These are phyloP conservation scores for Blastobotrys persicus DNA, from an alignment of 1,139 yeast genomes.

Conservation along the genomic window DNA sequence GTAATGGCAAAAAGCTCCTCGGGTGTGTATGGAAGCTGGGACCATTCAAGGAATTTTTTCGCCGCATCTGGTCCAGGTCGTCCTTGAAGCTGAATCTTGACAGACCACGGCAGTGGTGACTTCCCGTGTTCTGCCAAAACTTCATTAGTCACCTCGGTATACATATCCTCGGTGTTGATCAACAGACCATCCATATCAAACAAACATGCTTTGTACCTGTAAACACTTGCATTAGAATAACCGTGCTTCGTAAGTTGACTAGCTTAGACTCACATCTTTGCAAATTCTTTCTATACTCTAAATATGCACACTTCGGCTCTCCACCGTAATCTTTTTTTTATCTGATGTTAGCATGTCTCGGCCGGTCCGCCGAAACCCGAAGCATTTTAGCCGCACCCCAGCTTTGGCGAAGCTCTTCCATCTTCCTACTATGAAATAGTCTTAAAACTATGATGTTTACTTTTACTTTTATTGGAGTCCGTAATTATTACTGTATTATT, in stretches of 20 bases:
- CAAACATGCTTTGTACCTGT: constrained; percentile 66
- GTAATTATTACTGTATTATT: too few relatives aligned
- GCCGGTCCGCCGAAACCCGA: background rate
- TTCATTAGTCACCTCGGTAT: constrained; percentile 71
- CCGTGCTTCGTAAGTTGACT: too few relatives aligned
- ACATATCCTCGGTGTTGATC: constrained; percentile 85
- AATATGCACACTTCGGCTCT: too few relatives aligned
- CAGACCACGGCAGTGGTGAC: constrained; percentile 85
- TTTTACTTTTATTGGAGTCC: too few relatives aligned
- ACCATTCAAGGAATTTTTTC: constrained; percentile 61
- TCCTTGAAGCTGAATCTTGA: constrained; percentile 84
- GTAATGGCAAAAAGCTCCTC: constrained; percentile 57
- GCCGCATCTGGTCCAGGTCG: constrained; percentile 74
- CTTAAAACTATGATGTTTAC: too few relatives aligned
- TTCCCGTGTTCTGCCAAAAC: constrained; percentile 65
- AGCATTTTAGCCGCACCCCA: too few relatives aligned
- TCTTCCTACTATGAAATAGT: too few relatives aligned
- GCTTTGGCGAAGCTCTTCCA: too few relatives aligned
- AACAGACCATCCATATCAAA: constrained; percentile 96
- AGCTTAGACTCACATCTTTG: background rate
- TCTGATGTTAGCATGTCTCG: background rate
- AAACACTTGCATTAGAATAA: background rate
- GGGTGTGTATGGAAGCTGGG: constrained; percentile 62
- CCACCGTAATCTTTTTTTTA: too few relatives aligned
- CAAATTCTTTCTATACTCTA: background rate